phyloP scores from a whole-genome alignment of 139 green algal species.

The Auxenochlorella pyrenoidosa region DNA sequence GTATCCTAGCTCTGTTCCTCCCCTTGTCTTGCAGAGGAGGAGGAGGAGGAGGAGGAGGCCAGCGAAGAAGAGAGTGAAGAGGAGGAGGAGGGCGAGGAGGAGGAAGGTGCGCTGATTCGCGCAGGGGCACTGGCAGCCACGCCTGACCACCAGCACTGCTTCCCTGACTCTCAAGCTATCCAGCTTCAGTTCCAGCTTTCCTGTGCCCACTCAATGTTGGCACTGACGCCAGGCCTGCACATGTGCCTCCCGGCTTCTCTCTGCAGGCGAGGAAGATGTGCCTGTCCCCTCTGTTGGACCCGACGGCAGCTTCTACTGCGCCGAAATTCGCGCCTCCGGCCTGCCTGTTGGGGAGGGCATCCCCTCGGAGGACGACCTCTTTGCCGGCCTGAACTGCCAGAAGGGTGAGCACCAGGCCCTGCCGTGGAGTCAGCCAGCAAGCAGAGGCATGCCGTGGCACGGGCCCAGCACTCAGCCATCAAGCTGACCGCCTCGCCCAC shows the following conservation, averaged over 20 bases:
- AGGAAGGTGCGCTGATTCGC: constrained; percentile 12
- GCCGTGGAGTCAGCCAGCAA: neutral
- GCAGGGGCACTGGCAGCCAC: neutral
- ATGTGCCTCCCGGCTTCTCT: neutral
- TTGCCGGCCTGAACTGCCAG: constrained; percentile 65
- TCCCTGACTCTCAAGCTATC: neutral
- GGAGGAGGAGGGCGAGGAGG: constrained; percentile 43
- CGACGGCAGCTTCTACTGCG: constrained; percentile 54
- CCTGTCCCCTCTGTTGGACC: neutral
- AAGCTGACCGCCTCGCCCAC: neutral
- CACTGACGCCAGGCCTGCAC: neutral
- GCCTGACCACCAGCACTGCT: too few species aligned
- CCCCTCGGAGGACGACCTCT: constrained; percentile 73
- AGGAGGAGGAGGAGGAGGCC: constrained; percentile 50
- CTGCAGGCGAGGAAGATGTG: constrained; percentile 27
- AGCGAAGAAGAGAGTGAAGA: constrained; percentile 37
- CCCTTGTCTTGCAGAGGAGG: constrained; percentile 28
- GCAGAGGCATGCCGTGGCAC: too few species aligned
- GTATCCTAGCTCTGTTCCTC: neutral
- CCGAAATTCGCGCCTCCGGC: constrained; percentile 53
- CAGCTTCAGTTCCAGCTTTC: neutral
- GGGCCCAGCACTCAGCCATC: neutral
- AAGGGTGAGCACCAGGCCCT: constrained; percentile 28
- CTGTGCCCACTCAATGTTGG: too few species aligned
- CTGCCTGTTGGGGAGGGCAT: constrained; percentile 66